Evolutionary conservation across 2,329 filamentous ascomycete genomes (phyloP).

Genomic region (Clonostachys byssicola): DNA sequence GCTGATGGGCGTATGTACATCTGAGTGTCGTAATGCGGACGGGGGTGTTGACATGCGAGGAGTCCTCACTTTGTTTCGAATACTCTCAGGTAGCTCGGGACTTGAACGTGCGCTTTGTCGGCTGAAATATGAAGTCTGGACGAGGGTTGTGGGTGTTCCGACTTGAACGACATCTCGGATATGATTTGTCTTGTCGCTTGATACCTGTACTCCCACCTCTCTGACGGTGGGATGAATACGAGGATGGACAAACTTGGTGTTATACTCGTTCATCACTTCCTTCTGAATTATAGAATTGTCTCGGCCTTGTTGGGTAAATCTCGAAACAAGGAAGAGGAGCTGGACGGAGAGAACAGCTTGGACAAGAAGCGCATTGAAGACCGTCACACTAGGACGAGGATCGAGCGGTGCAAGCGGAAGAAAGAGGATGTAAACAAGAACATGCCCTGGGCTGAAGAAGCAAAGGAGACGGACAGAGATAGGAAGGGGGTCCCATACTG

Average conservation of each 20-base stretch:
- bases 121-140: slow-evolving; percentile 74
- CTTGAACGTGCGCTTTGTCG: slow-evolving; percentile 80
- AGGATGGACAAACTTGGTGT: slow-evolving; percentile 92
- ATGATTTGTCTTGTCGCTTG: slow-evolving; percentile 36
- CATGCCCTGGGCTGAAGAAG: slow-evolving; percentile 88
- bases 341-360: slow-evolving; percentile 73
- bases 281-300: slow-evolving; percentile 82
- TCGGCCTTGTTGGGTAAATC: slow-evolving; percentile 79
- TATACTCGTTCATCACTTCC: slow-evolving; percentile 92
- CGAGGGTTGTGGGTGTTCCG: slow-evolving; percentile 53
- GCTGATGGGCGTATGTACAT: slow-evolving; percentile 23
- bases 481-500: slow-evolving; percentile 89
- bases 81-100: slow-evolving; percentile 45
- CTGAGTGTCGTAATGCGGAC: slow-evolving; percentile 20
- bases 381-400: slow-evolving; percentile 77
- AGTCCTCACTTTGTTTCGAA: slow-evolving; percentile 28
- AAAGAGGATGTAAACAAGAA: slow-evolving; percentile 86
- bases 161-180: slow-evolving; percentile 37
- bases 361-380: slow-evolving; percentile 78
- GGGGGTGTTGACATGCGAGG: slow-evolving; percentile 39
- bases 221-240: slow-evolving; percentile 75
- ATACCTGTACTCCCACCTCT: slow-evolving; percentile 77
- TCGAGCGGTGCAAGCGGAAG: slow-evolving; percentile 75
- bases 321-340: slow-evolving; percentile 67
- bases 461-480: slow-evolving; percentile 80